Evolutionary conservation across 371 early-diverging fungal genomes (phyloP).

Genomic region (Actinomucor elegans): DNA sequence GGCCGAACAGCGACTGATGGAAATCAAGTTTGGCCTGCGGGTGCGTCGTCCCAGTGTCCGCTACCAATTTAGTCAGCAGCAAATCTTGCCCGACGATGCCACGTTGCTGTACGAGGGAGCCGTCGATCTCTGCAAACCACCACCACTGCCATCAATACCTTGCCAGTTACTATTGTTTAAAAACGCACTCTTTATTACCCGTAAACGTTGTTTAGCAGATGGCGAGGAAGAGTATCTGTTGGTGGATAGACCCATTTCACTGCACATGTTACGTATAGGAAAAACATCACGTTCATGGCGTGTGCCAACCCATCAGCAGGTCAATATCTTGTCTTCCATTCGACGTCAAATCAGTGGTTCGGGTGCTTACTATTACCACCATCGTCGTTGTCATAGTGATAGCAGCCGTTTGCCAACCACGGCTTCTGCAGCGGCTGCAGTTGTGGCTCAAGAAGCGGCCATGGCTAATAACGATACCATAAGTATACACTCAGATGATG

Average conservation of each 20-base stretch:
- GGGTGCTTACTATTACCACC: neutral
- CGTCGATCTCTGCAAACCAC: neutral
- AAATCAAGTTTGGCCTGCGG: conserved; percentile 8
- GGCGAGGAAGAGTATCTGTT: conserved; percentile 6
- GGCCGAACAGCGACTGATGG: conserved; percentile 9
- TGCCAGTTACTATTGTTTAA: conserved; percentile 16
- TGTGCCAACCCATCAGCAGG: neutral
- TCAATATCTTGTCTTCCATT: conserved; percentile 8
- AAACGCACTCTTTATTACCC: conserved; percentile 8
- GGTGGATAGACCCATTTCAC: conserved; percentile 12
- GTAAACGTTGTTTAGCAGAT: neutral
- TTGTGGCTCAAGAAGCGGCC: neutral
- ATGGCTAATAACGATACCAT: too few relatives aligned
- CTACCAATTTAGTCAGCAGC: neutral
- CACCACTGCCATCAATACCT: neutral
- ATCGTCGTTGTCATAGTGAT: neutral
- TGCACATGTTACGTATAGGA: conserved; percentile 9
- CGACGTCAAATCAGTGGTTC: conserved; percentile 2
- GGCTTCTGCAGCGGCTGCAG: neutral
- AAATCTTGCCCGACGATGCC: conserved; percentile 11
- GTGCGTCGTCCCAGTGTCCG: neutral
- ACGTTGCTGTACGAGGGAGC: conserved; percentile 8
- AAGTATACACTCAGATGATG: conserved; percentile 14
- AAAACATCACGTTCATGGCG: neutral
- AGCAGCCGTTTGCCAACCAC: neutral